Conservation (phyloP, 495 filamentous ascomycete species). For the Immersiella caudata region DNA sequence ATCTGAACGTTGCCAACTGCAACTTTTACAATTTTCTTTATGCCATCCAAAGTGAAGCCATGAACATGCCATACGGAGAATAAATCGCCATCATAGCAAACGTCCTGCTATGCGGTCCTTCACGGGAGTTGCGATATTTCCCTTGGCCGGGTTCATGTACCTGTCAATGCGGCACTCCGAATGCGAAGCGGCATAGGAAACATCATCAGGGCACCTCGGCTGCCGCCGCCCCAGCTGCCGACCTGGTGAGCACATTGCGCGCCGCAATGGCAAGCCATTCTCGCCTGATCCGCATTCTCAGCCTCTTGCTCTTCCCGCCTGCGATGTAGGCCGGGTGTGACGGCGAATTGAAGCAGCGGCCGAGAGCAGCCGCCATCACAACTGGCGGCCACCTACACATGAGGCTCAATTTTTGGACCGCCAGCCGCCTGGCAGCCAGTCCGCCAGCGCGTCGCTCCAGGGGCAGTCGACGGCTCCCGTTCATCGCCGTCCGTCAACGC, state of each 20-base stretch:
- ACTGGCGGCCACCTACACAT: not conserved
- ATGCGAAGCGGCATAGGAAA: slow-evolving; percentile 9
- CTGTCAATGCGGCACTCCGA: slow-evolving; percentile 21
- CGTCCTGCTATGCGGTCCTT: not conserved
- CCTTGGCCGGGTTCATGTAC: slow-evolving; percentile 18
- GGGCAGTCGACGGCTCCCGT: too few species aligned
- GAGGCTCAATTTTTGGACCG: not conserved
- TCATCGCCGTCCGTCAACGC: too few species aligned
- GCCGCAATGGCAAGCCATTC: not conserved
- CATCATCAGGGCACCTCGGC: not conserved
- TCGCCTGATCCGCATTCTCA: not conserved
- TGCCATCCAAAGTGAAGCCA: slow-evolving; percentile 9
- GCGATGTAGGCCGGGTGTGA: not conserved
- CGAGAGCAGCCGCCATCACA: not conserved
- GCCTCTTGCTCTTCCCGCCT: not conserved
- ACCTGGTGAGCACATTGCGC: not conserved
- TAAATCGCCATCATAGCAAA: not conserved
- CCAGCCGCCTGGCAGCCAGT: not conserved
- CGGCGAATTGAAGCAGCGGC: not conserved
- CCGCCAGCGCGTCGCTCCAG: too few species aligned
- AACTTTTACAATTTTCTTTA: not conserved
- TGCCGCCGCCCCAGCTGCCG: not conserved
- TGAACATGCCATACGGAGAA: not conserved
- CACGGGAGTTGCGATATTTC: slow-evolving; percentile 5
- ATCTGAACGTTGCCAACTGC: not conserved